phyloP scores from a whole-genome alignment of 768 basidiomycete species.

The Lactifluus volemus region DNA sequence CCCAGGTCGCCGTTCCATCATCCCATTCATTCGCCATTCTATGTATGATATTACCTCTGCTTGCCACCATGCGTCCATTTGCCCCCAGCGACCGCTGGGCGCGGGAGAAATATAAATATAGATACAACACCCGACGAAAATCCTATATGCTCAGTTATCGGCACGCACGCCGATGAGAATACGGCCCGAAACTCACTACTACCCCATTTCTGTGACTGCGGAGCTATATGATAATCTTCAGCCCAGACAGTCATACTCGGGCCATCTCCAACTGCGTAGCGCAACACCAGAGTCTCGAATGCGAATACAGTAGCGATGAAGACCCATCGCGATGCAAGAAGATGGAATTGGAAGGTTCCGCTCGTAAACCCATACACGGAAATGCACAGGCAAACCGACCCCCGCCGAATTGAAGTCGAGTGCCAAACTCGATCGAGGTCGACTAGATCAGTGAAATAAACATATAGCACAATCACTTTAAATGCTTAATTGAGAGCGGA shows the following conservation, averaged over 20 bases:
- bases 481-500: slow-evolving; percentile 36
- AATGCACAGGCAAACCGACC: slow-evolving; percentile 30
- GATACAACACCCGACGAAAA: slow-evolving; percentile 46
- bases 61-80: background rate
- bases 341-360: slow-evolving; percentile 29
- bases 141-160: background rate
- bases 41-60: too few relatives aligned
- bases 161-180: too few relatives aligned
- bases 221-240: background rate
- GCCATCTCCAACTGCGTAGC: background rate
- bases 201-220: background rate
- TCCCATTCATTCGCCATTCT: too few relatives aligned
- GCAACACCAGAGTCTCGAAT: background rate
- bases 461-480: slow-evolving; percentile 30
- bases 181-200: background rate
- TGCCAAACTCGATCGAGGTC: slow-evolving; percentile 34
- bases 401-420: slow-evolving; percentile 30
- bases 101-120: slow-evolving; percentile 56
- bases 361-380: slow-evolving; percentile 29
- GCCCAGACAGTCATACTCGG: background rate
- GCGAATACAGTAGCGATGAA: slow-evolving; percentile 25
- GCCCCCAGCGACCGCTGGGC: slow-evolving; percentile 57
- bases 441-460: slow-evolving; percentile 40
- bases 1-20: too few relatives aligned
- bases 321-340: slow-evolving; percentile 29